Percentiles rank a stretch among this genome's conserved stretches.
phyloP scores from a whole-genome alignment of 73 alveolate species.

The Tetrahymena borealis region DNA sequence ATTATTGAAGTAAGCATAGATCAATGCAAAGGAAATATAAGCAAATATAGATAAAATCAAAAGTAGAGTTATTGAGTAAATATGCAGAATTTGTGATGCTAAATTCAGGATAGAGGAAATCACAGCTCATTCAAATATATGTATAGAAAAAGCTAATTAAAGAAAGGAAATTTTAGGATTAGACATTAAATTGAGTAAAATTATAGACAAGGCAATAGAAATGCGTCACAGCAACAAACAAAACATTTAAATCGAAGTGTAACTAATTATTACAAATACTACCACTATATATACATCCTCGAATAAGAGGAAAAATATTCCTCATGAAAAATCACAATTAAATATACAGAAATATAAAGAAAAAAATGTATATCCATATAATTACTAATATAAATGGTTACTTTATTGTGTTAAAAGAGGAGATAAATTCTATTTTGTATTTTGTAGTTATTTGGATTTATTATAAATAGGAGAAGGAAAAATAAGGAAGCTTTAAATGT shows the following conservation, averaged over 20 bases:
- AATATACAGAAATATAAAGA: neutral
- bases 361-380: neutral
- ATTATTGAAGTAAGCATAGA: neutral
- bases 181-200: constrained; percentile 7
- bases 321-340: neutral
- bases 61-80: neutral
- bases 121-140: constrained; percentile 8
- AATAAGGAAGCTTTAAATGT: neutral
- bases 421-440: no score
- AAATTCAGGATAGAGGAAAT: neutral
- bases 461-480: neutral
- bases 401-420: no score
- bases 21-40: neutral
- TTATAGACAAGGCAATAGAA: constrained; percentile 20
- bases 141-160: constrained; percentile 33
- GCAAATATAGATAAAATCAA: neutral
- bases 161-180: constrained; percentile 6
- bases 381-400: neutral
- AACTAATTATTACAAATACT: neutral
- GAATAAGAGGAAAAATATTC: neutral
- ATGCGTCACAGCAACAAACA: neutral
- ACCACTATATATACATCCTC: constrained; percentile 3
- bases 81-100: neutral
- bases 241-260: neutral
- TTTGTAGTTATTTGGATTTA: no score